Base-by-base conservation (phyloP, 1,284 basidiomycete species). In the Jaminaea rosea region DNA sequence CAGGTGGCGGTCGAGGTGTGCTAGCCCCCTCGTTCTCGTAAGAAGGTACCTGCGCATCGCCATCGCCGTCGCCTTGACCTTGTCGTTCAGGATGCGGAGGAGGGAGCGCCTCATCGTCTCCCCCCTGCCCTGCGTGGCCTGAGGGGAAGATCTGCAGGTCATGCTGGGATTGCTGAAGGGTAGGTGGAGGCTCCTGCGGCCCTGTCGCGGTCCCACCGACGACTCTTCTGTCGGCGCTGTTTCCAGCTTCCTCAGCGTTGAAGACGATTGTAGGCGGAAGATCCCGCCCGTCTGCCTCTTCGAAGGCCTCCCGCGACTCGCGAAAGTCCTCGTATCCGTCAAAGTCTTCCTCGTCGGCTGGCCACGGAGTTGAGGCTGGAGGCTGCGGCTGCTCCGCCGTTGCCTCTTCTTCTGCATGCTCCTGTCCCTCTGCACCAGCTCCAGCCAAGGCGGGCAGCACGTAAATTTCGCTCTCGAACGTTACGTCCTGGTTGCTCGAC, bases 301-400 rank as follows among this genome's bases (percentile, higher is more conserved):
- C 15, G 11, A 17, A 42, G 4, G 39, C 19, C 19, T 42, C 39
- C 13, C 19, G 17, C 19, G 39, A 6, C 11, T 42, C 39, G 19
- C 23, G 39, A 21, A 42, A 42, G 39, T 59, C 57, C 44, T 56
- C 55, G 24, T 52, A 59, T 1, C 57, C 57, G 29, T 59, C 57
- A 42, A 53, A 59, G n/a, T 59, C 57, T 29, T 59, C 55, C 15
- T 48, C 45, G n/a, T 55, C 53, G 27, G 24, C 36, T n/a, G n/a
- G n/a, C n/a, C n/a, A n/a, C n/a, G n/a, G n/a, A n/a, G n/a, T n/a
- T n/a, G n/a, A n/a, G n/a, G n/a, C n/a, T n/a, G n/a, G n/a, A n/a
- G n/a, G n/a, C n/a, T n/a, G n/a, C n/a, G n/a, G n/a, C n/a, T n/a
- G n/a, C n/a, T n/a, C n/a, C n/a, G n/a, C n/a, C n/a, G n/a, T n/a